phyloP scores from a whole-genome alignment of 202 grass and related monocot species.

The Carex arenaria region DNA sequence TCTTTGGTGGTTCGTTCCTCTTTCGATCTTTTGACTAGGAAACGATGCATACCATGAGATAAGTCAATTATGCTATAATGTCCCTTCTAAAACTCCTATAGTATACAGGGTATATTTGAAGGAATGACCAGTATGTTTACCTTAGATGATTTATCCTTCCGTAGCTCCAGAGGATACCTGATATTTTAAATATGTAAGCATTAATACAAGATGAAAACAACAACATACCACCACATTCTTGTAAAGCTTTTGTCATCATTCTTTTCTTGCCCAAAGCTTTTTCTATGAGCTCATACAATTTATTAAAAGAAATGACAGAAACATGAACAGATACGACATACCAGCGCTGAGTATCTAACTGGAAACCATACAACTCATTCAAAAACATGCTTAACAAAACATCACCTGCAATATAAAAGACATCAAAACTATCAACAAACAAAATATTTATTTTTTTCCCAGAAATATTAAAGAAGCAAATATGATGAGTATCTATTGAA shows the following conservation, averaged over 20 bases:
- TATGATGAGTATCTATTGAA: neutral
- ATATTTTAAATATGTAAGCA: constrained; percentile 34
- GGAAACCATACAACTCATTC: constrained; percentile 97
- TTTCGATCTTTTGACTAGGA: constrained; percentile 63
- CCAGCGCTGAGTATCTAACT: constrained; percentile 85
- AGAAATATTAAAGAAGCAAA: constrained; percentile 20
- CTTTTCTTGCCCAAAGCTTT: neutral
- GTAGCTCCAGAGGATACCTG: constrained; percentile 94
- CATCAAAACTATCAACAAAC: constrained; percentile 15
- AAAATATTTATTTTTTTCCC: constrained; percentile 9
- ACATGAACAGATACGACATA: constrained; percentile 24
- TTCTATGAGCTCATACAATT: neutral
- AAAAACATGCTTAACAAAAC: constrained; percentile 93
- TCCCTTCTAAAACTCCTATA: neutral
- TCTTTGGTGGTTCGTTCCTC: constrained; percentile 46
- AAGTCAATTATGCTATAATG: neutral
- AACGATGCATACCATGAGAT: neutral
- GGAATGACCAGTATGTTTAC: constrained; percentile 34
- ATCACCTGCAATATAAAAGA: constrained; percentile 56
- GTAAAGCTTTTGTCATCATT: constrained; percentile 17
- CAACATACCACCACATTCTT: constrained; percentile 16
- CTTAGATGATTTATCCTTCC: constrained; percentile 95
- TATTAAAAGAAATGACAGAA: constrained; percentile 5
- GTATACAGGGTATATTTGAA: constrained; percentile 15
- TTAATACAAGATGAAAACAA: constrained; percentile 28